Base-by-base conservation (phyloP, 495 filamentous ascomycete genomes). In the Penicillium turbatum region DNA sequence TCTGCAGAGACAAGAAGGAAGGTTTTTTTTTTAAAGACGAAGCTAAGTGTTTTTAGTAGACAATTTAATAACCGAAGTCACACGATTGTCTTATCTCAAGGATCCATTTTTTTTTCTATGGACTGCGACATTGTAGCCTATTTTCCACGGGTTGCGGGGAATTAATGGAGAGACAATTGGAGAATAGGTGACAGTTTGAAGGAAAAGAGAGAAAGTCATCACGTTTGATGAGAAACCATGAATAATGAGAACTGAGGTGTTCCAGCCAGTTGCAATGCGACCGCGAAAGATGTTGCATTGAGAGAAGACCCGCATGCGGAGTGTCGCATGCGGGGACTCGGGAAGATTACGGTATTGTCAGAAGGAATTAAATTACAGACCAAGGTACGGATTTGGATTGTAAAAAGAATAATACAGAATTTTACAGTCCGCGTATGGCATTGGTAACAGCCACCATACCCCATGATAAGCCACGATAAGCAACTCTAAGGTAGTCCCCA, bases 61-160 rank as follows among this genome's bases (percentile, higher is more conserved):
- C 10, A 38, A 21, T 16, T 24, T 32, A 38, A 57, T 48, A 56
- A 27, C 56, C 48, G 46, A 37, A 65, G 49, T 48, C 46, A n/a
- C 34, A 29, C 19, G n/a, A 34, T 29, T 27, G 52, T 50, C 57
- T 49, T 47, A 59, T 59, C 57, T 61, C 48, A 15, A 44, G 51
- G 52, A 56, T 35, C 55, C 55, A 56, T 53, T 52, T 47, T 50
- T 48, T 13, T 36, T 24, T n/a, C 24, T 11, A n/a, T 42, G 12
- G 13, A 51, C 21, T 53, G 51, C 32, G 51, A 53, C 51, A 46
- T 17, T 32, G 34, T 24, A 10, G 12, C 26, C 40, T 19, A 35
- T 46, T n/a, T 34, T 10, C 9, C 15, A 35, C 6, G 29, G 37
- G 29, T 42, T 51, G 38, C 17, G 38, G 48, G 48, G 13, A 21